Base-by-base conservation (phyloP, 176 grass and related monocot genomes). In the Musa schizocarpa region DNA sequence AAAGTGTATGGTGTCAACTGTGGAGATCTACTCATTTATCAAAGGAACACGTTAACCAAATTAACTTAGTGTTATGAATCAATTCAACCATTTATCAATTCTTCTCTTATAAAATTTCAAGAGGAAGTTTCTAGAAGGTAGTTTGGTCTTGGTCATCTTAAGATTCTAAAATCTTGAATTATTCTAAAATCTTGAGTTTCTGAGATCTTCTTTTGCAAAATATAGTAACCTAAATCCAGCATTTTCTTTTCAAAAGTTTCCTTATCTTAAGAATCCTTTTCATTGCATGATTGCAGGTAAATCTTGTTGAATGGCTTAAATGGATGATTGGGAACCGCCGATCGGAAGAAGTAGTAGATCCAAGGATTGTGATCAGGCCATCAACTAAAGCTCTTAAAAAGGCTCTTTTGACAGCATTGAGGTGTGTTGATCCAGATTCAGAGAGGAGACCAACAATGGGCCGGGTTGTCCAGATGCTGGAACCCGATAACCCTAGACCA, bases 271-370 rank as follows among this genome's bases (percentile, higher is more conserved):
- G 11, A 64, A 65, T 11, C 7, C 11, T 21, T 23, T 25, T 65
- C 12, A 8, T 10, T 12, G 19, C 11, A 2, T 23, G 11, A 24
- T 65, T 65, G n/a, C 63, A 65, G 63, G 22, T 65, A 65, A 13
- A 65, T 65, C 63, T 65, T 65, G 63, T 65, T 11, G 63, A 65
- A 19, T 65, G 63, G 63, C 63, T 65, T 65, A 65, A 65, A 65
- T 65, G 63, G 63, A 65, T 65, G 63, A 65, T 65, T 65, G 63
- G 20, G 20, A 65, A 65, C 9, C 63, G 63, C 0, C 63, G 9
- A 12, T 65, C 63, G 10, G 63, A 65, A 65, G 63, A 25, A 11
- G 63, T 65, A 11, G 7, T 26, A 65, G 63, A 65, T 65, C 63
- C 63, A 65, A 65, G 20, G 9, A 65, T 65, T 24, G 63, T 65